A percentile compares a stretch with the other conserved stretches of the same genome.
These are phyloP conservation scores for Verticillium zaregamsianum DNA, from an alignment of 2,329 filamentous ascomycete species.

Conservation along the genomic window DNA sequence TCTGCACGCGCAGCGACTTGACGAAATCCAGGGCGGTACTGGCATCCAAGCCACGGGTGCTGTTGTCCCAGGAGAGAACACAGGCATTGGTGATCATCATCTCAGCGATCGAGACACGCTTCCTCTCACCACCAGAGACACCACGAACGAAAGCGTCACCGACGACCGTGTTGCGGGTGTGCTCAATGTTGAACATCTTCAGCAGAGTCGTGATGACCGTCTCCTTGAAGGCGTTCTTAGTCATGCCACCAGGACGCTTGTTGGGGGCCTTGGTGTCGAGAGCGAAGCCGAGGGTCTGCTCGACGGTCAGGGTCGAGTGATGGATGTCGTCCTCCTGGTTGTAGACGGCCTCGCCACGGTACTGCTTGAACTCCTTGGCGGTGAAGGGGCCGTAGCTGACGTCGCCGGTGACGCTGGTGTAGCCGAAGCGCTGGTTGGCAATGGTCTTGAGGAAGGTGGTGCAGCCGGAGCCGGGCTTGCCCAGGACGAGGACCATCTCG, in stretches of 20 bases:
- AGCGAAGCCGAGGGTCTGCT: constrained; percentile 82
- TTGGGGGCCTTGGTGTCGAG: constrained; percentile 80
- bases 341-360: constrained; percentile 80
- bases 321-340: constrained; percentile 86
- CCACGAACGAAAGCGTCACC: constrained; percentile 79
- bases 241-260: constrained; percentile 71
- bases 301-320: constrained; percentile 79
- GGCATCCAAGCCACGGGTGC: constrained; percentile 64
- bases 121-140: constrained; percentile 74
- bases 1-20: constrained; percentile 72
- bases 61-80: constrained; percentile 73
- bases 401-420: constrained; percentile 57
- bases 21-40: constrained; percentile 64
- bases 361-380: constrained; percentile 66
- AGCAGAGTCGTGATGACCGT: constrained; percentile 70
- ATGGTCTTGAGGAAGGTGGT: constrained; percentile 67
- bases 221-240: constrained; percentile 70
- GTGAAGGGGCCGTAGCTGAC: constrained; percentile 74
- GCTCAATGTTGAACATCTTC: constrained; percentile 92
- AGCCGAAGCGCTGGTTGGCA: constrained; percentile 59
- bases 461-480: constrained; percentile 69
- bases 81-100: constrained; percentile 74
- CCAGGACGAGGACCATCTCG: constrained; percentile 84
- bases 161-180: constrained; percentile 80
- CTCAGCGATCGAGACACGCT: constrained; percentile 78